These are phyloP conservation scores for Aspergillus tanneri DNA, from an alignment of 2,329 filamentous ascomycete genomes.

Conservation along the genomic window DNA sequence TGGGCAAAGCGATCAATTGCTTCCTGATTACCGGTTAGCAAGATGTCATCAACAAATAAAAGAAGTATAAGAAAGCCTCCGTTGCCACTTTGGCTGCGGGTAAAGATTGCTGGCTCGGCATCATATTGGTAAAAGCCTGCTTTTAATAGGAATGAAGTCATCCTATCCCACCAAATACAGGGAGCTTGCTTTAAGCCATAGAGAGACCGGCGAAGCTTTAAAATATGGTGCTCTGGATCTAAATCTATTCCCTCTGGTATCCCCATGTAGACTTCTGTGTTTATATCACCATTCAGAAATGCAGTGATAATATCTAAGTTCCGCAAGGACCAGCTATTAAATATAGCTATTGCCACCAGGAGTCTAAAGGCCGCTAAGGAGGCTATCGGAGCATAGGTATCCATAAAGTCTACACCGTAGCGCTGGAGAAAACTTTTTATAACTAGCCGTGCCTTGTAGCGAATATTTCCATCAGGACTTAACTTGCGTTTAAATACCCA, in stretches of 20 bases:
- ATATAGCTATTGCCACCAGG: conserved; percentile 1
- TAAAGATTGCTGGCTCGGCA: no score
- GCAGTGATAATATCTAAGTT: not conserved
- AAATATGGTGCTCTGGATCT: conserved; percentile 1
- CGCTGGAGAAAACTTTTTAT: conserved; percentile 2
- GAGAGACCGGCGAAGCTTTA: not conserved
- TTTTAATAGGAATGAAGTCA: not conserved
- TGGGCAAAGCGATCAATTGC: not conserved
- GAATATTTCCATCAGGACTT: not conserved
- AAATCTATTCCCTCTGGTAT: conserved; percentile 1
- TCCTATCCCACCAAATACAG: not conserved
- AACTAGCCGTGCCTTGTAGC: not conserved
- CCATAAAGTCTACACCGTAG: not conserved
- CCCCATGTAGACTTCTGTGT: conserved; percentile 5
- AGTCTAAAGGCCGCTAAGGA: not conserved
- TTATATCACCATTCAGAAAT: conserved; percentile 2
- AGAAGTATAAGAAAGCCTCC: no score
- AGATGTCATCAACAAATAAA: conserved; percentile 2
- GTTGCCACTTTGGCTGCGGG: no score
- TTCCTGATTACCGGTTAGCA: not conserved
- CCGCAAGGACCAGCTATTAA: not conserved
- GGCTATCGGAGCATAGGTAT: conserved; percentile 1
- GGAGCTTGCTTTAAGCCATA: conserved; percentile 5
- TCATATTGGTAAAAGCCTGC: not conserved
- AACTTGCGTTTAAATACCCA: conserved; percentile 4